A percentile compares a stretch with the other conserved stretches of the same genome.
Conservation (phyloP, 164 flowering plant species). For the Vitis riparia region DNA sequence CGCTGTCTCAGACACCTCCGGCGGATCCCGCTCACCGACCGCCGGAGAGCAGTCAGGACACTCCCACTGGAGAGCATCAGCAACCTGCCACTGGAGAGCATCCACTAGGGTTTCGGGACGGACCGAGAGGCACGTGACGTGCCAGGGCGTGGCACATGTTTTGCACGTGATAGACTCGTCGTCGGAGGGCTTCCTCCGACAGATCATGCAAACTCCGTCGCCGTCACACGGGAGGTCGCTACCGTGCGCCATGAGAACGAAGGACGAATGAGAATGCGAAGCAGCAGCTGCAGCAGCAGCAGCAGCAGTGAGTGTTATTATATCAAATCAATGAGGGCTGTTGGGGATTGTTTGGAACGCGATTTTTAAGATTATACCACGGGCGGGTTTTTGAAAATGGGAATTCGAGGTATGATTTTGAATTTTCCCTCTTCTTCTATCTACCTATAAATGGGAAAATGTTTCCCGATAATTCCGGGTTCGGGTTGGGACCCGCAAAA, state of each 20-base stretch:
- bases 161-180: constrained; percentile 55
- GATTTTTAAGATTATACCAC: too few relatives aligned
- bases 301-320: constrained; percentile 1
- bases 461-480: too few relatives aligned
- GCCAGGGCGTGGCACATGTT: constrained; percentile 87
- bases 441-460: background rate
- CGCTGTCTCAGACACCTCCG: background rate
- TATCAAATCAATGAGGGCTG: too few relatives aligned
- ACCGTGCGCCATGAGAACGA: constrained; percentile 37
- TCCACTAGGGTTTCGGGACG: constrained; percentile 41
- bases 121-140: constrained; percentile 50
- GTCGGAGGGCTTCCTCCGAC: constrained; percentile 47
- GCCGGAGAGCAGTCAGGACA: constrained; percentile 79
- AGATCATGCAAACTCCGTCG: constrained; percentile 74
- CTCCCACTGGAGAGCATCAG: constrained; percentile 49
- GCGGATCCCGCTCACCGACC: background rate
- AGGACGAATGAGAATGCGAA: background rate
- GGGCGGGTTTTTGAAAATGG: background rate
- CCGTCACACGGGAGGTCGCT: constrained; percentile 73
- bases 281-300: background rate
- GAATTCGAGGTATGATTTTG: background rate
- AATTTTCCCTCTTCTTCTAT: constrained; percentile 8
- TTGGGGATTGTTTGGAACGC: too few relatives aligned
- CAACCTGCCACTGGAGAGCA: constrained; percentile 46
- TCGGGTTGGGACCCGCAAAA: too few relatives aligned